A percentile compares a stretch with the other conserved stretches of the same genome.
These are phyloP conservation scores for Fusarium irregulare DNA, from an alignment of 2,329 filamentous ascomycete species.

Conservation along the genomic window DNA sequence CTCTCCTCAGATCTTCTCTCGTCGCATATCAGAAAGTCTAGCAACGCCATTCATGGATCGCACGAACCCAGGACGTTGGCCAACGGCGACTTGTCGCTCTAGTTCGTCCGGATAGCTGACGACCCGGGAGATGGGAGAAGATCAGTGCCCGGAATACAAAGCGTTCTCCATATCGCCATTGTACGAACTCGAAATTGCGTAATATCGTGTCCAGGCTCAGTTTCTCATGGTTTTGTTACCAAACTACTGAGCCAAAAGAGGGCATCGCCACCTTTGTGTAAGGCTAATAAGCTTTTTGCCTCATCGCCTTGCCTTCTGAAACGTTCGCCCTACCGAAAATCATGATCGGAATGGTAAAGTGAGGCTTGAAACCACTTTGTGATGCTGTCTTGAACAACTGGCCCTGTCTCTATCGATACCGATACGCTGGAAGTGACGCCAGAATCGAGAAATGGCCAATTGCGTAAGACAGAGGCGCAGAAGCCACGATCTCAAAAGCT, in stretches of 20 bases:
- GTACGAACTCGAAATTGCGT: conserved; percentile 18
- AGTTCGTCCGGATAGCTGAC: conserved; percentile 24
- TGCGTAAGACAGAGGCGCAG: conserved; percentile 17
- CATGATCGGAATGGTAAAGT: conserved; percentile 16
- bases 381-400: conserved; percentile 17
- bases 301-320: conserved; percentile 12
- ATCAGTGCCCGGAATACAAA: conserved; percentile 9
- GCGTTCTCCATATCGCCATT: conserved; percentile 5
- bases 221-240: conserved; percentile 3
- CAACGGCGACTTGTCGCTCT: conserved; percentile 15
- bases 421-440: conserved; percentile 10
- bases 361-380: conserved; percentile 16
- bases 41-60: conserved; percentile 17
- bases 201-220: not conserved
- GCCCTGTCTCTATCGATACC: conserved; percentile 28
- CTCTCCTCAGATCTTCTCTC: conserved; percentile 12
- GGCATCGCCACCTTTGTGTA: conserved; percentile 8
- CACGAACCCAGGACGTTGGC: conserved; percentile 13
- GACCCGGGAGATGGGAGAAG: conserved; percentile 22
- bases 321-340: conserved; percentile 27
- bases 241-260: not conserved
- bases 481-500: conserved; percentile 34
- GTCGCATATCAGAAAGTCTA: conserved; percentile 42
- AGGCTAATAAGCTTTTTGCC: conserved; percentile 16
- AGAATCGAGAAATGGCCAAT: conserved; percentile 32